A percentile compares a stretch with the other conserved stretches of the same genome.
Conservation (phyloP, 1,284 basidiomycete genomes). For the Malassezia arunalokei region DNA sequence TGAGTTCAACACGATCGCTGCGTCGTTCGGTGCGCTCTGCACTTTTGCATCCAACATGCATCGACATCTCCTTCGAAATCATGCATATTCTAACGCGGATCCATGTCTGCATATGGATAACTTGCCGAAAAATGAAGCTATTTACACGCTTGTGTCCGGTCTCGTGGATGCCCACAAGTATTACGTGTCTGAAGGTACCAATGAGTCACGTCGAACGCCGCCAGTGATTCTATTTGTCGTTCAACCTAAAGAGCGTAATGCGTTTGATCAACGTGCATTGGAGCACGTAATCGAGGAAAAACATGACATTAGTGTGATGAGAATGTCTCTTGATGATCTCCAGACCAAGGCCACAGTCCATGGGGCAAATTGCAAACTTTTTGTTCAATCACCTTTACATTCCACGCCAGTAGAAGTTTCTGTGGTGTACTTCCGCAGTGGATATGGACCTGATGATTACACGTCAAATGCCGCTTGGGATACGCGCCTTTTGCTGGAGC, state of each 20-base stretch:
- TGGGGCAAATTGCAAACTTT: constrained; percentile 1
- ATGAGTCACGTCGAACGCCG: background rate
- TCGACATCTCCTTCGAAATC: constrained; percentile 30
- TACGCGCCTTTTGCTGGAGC: constrained; percentile 64
- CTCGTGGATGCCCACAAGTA: constrained; percentile 67
- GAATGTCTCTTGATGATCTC: constrained; percentile 29
- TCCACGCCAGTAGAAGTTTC: constrained; percentile 56
- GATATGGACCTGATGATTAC: constrained; percentile 77
- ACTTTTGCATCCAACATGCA: constrained; percentile 65
- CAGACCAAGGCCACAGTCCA: constrained; percentile 5
- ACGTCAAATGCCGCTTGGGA: constrained; percentile 56
- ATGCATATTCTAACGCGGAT: constrained; percentile 56
- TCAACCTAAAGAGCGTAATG: constrained; percentile 79
- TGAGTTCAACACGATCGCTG: constrained; percentile 94
- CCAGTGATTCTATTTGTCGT: constrained; percentile 68
- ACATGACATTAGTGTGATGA: constrained; percentile 41
- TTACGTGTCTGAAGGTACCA: constrained; percentile 51
- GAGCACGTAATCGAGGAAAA: constrained; percentile 71
- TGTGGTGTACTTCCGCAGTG: constrained; percentile 73
- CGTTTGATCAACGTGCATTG: constrained; percentile 82
- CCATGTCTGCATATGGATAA: constrained; percentile 54
- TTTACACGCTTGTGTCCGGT: constrained; percentile 60
- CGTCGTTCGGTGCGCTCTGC: constrained; percentile 75
- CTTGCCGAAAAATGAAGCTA: constrained; percentile 65
- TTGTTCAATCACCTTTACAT: constrained; percentile 1